A percentile compares a stretch with the other conserved stretches of the same genome.
These are phyloP conservation scores for Canavalia ensiformis DNA, from an alignment of 306 rosid genomes.

Conservation along the genomic window DNA sequence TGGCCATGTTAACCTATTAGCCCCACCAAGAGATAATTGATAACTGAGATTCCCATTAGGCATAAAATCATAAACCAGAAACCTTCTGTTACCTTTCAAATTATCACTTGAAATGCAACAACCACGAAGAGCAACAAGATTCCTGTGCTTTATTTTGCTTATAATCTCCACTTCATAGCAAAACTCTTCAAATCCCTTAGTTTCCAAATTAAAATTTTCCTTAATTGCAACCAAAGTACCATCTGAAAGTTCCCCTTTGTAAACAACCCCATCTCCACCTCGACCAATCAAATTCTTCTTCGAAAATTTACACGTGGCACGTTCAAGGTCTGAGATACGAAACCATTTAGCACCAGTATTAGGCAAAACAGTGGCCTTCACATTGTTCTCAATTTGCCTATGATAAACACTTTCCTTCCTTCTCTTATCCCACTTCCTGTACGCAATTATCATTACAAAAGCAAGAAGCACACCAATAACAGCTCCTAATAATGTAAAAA, in stretches of 20 bases:
- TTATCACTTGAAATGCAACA: constrained; percentile 77
- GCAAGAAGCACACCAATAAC: constrained; percentile 55
- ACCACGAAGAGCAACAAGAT: constrained; percentile 77
- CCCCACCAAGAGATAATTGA: constrained; percentile 55
- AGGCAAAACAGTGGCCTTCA: constrained; percentile 62
- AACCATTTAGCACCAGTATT: constrained; percentile 79
- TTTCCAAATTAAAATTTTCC: constrained; percentile 66
- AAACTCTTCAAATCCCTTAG: constrained; percentile 78
- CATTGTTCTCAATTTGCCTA: constrained; percentile 58
- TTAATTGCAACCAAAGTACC: constrained; percentile 73
- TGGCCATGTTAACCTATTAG: constrained; percentile 72
- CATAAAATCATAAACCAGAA: constrained; percentile 81
- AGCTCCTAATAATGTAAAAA: constrained; percentile 64
- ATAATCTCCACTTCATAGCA: constrained; percentile 81
- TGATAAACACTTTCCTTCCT: constrained; percentile 53
- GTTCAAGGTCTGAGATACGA: constrained; percentile 68
- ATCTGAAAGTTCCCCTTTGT: constrained; percentile 74
- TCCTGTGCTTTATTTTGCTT: constrained; percentile 82
- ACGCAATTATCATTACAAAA: constrained; percentile 45
- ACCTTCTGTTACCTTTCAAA: constrained; percentile 69
- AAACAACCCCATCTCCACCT: constrained; percentile 82
- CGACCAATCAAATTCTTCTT: constrained; percentile 72
- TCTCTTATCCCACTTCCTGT: constrained; percentile 57
- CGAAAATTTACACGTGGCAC: constrained; percentile 73
- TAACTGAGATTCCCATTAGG: constrained; percentile 70